Evolutionary conservation across 176 grass and related monocot genomes (phyloP).

Genomic region (Zoysia pacifica): DNA sequence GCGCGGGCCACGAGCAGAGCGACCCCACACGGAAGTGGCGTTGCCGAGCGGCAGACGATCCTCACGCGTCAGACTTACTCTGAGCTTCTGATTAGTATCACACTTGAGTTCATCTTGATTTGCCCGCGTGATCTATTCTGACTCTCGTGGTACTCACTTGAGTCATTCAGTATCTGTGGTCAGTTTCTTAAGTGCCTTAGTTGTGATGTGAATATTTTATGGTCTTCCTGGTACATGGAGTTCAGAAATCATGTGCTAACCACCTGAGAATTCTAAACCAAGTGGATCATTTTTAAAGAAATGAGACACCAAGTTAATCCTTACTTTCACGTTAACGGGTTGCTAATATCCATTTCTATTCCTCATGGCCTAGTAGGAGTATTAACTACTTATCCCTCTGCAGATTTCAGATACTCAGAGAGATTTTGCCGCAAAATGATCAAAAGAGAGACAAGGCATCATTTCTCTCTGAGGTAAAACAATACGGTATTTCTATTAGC

Average conservation of each 20-base stretch:
- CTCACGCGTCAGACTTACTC: not conserved
- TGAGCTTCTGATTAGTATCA: not conserved
- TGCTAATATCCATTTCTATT: not conserved
- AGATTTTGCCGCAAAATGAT: conserved; percentile 90
- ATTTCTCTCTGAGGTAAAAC: conserved; percentile 78
- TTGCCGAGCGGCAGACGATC: no score
- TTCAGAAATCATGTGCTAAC: not conserved
- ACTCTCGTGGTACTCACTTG: not conserved
- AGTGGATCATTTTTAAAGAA: no score
- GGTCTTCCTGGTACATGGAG: not conserved
- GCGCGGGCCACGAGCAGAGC: no score
- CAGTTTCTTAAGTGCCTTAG: not conserved
- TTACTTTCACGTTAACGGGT: not conserved
- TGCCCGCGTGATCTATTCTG: not conserved
- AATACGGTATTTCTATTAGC: not conserved
- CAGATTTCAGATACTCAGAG: conserved; percentile 98
- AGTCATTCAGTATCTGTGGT: not conserved
- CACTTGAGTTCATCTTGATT: not conserved
- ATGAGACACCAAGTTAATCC: no score
- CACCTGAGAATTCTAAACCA: not conserved
- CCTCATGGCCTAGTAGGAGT: not conserved
- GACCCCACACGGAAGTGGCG: no score
- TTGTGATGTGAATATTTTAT: conserved; percentile 8
- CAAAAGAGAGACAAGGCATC: conserved; percentile 99
- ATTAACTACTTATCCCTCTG: not conserved